Base-by-base conservation (phyloP, 129 eudicot genomes). In the Dittrichia graveolens region DNA sequence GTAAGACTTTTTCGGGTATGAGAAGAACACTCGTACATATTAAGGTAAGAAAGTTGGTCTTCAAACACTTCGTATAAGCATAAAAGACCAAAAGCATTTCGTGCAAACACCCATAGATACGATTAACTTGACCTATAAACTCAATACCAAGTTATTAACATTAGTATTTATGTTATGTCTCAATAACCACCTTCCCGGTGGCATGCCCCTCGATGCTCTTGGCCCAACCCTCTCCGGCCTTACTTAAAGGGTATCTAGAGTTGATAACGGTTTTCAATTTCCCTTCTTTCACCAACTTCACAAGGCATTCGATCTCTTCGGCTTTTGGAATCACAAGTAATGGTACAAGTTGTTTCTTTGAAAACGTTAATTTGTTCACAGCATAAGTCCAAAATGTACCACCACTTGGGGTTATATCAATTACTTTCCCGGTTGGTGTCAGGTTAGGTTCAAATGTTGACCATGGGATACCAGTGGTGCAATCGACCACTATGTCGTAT, bases 151-250 rank as follows among this genome's bases (percentile, higher is more conserved):
- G 54, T 40, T 43, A 43, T 7, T 2, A 38, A 2, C 7, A 9
- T 42, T 15, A 16, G 31, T 11, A 35, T 10, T 53, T 2, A 11
- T 40, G 15, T 47, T 61, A 73, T 0, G 81, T 79, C 79, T 88
- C 97, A 53, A 88, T 82, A 8, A 92, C 80, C 58, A 89, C 77
- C 80, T 92, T 92, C 65, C 97, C 97, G 4, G 93, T 86, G 38
- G 89, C 97, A 70, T 92, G 97, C 15, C 97, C 96, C 42, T 86
- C 89, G 0, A 85, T 83, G 55, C 81, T 84, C 86, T 78, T 89
- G 39, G 83, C 89, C 97, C 97, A 88, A 31, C 83, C 97, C 24
- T 81, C 85, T 67, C 86, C 94, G 11, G 89, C 94, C 49, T 69
- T 76, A 70, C 85, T 85, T 55, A 86, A 69, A 13, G 89, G 86